Percentiles rank a stretch among this genome's conserved stretches.
Evolutionary conservation across 139 green algal genomes (phyloP).

Genomic region (Chlamydomonas sp.): DNA sequence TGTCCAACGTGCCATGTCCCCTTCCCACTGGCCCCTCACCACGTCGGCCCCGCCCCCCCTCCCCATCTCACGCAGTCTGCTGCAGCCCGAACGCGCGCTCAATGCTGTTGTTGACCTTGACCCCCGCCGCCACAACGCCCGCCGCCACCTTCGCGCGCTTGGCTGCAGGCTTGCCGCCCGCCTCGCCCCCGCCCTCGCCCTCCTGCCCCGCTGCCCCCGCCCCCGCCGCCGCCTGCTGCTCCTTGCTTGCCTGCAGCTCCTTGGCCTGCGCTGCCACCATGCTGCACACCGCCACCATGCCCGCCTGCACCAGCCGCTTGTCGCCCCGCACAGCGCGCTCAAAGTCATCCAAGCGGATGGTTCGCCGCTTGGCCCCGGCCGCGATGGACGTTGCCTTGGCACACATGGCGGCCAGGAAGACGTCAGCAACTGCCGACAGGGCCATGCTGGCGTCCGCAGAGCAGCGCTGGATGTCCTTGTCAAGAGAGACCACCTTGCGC

Average conservation of each 20-base stretch:
- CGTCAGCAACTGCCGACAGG: constrained; percentile 8
- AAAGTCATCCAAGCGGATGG: constrained; percentile 24
- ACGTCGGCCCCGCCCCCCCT: too few relatives aligned
- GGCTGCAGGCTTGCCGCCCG: not conserved
- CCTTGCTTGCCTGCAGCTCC: not conserved
- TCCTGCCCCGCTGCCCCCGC: not conserved
- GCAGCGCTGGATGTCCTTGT: constrained; percentile 22
- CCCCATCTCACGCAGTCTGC: too few relatives aligned
- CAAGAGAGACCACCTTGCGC: not conserved
- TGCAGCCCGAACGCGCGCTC: constrained; percentile 15
- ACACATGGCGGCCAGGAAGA: constrained; percentile 22
- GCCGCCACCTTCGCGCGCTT: not conserved
- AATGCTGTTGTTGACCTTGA: constrained; percentile 27
- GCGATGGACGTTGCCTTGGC: constrained; percentile 15
- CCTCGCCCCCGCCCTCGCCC: not conserved
- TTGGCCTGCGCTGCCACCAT: constrained; percentile 1
- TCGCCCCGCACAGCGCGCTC: constrained; percentile 9
- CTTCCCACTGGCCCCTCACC: too few relatives aligned
- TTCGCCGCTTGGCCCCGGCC: constrained; percentile 11
- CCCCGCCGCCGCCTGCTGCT: not conserved
- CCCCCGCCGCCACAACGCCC: not conserved
- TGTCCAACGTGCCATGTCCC: too few relatives aligned
- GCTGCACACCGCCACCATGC: constrained; percentile 12
- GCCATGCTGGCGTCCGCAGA: not conserved
- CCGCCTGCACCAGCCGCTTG: constrained; percentile 37